Base-by-base conservation (phyloP, 495 filamentous ascomycete species). In the Glarea lozoyensis region DNA sequence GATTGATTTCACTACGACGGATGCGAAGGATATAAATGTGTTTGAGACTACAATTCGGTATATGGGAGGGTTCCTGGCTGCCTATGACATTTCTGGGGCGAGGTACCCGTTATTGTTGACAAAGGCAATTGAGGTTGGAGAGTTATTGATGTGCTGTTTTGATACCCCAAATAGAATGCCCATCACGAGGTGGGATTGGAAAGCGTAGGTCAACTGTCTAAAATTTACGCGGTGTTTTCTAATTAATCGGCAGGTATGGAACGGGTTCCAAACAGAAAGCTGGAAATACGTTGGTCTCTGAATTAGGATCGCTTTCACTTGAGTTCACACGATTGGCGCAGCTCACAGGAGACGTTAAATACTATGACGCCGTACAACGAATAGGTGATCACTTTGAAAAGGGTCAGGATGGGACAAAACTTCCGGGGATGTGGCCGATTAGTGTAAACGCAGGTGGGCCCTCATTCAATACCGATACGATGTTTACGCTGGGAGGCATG, bases 161-260 rank as follows among this genome's bases (percentile, higher is more conserved):
- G 88, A 95, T 60, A 94, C 88, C 1, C 86, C 86, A 0, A 93
- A 90, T 57, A 74, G 86, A 40, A 87, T 95, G 81, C 88, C 88
- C 1, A 62, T 79, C 7, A 76, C 85, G 13, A 80, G 68, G 52
- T 89, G 87, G 60, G 64, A 76, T 27, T 65, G 64, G 44, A 25
- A 49, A 1, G 47, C 45, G 53, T 56, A 42, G 17, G 48, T 54
- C 25, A 35, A 20, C 15, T n/a, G n/a, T n/a, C n/a, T n/a, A n/a
- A n/a, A n/a, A n/a, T n/a, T n/a, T n/a, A n/a, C n/a, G n/a, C n/a
- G n/a, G n/a, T n/a, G n/a, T n/a, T n/a, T n/a, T n/a, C n/a, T n/a
- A n/a, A n/a, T n/a, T n/a, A 4, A 6, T 2, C 2, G 2, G 40
- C 23, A 55, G 48, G 21, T 58, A 58, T 37, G 29, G 10, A 4